phyloP scores from a whole-genome alignment of 2,329 filamentous ascomycete genomes.

The Zasmidium angulare region DNA sequence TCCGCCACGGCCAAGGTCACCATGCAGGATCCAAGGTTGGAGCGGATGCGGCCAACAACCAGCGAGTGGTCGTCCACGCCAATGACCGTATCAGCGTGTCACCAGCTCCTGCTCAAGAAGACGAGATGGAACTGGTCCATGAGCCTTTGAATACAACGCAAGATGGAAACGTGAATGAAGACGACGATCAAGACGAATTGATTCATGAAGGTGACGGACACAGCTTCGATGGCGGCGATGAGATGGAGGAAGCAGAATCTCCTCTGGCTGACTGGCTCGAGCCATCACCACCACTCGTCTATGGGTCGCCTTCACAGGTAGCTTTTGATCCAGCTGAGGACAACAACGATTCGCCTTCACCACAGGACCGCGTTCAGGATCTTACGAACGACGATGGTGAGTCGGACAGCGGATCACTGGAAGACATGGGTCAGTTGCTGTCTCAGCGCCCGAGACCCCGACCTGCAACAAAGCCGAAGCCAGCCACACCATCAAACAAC shows the following conservation, averaged over 20 bases:
- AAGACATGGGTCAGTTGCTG: neutral
- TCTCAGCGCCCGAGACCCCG: neutral
- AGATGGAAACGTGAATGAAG: constrained; percentile 6
- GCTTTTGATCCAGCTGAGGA: neutral
- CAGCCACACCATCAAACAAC: neutral
- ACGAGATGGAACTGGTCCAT: constrained; percentile 15
- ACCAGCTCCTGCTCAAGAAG: constrained; percentile 12
- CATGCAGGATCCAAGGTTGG: neutral
- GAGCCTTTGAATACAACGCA: constrained; percentile 16
- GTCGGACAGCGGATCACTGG: neutral
- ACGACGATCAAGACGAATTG: neutral
- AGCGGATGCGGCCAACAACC: neutral
- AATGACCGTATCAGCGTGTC: constrained; percentile 30
- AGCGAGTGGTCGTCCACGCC: constrained; percentile 7
- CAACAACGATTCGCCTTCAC: neutral
- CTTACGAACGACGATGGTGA: neutral
- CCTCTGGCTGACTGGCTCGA: constrained; percentile 8
- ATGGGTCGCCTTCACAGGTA: neutral
- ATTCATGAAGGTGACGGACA: constrained; percentile 6
- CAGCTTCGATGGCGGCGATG: constrained; percentile 11
- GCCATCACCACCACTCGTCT: neutral
- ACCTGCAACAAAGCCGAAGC: neutral
- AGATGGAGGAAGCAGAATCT: constrained; percentile 7
- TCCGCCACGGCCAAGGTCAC: constrained; percentile 17
- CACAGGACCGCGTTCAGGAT: neutral